Conservation (phyloP, 2,329 filamentous ascomycete genomes). For the Fusarium sp. region DNA sequence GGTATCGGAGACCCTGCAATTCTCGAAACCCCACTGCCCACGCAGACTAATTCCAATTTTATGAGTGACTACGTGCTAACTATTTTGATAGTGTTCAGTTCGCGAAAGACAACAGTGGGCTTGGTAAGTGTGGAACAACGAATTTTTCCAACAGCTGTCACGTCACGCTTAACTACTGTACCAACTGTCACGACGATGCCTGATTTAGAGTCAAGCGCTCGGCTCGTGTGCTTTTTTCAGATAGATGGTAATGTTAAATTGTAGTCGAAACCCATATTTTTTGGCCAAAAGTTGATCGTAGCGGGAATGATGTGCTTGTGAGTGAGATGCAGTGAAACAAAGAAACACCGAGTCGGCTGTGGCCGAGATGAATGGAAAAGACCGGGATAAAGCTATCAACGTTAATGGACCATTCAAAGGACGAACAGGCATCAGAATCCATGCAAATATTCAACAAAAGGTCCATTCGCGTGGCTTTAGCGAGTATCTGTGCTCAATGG, state of each 20-base stretch:
- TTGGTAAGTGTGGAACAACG: constrained; percentile 10
- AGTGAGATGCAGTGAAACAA: neutral
- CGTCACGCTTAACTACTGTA: constrained; percentile 19
- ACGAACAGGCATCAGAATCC: neutral
- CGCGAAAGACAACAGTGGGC: constrained; percentile 16
- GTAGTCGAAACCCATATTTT: neutral
- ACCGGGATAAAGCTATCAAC: neutral
- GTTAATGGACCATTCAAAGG: neutral
- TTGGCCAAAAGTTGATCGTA: neutral
- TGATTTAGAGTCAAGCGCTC: neutral
- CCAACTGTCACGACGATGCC: neutral
- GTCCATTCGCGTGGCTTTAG: neutral
- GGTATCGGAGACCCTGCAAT: neutral
- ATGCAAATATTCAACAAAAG: neutral
- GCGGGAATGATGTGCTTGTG: neutral
- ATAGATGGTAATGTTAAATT: no score
- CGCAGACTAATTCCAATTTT: neutral
- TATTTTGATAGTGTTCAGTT: neutral
- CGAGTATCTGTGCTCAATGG: neutral
- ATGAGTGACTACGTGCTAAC: neutral
- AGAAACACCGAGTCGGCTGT: neutral
- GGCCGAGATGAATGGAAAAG: neutral
- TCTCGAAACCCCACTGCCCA: neutral
- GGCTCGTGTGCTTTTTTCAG: neutral
- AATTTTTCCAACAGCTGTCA: constrained; percentile 18